These are phyloP conservation scores for Cardamine chenopodiifolia DNA, from an alignment of 345 rosid species.

Conservation along the genomic window DNA sequence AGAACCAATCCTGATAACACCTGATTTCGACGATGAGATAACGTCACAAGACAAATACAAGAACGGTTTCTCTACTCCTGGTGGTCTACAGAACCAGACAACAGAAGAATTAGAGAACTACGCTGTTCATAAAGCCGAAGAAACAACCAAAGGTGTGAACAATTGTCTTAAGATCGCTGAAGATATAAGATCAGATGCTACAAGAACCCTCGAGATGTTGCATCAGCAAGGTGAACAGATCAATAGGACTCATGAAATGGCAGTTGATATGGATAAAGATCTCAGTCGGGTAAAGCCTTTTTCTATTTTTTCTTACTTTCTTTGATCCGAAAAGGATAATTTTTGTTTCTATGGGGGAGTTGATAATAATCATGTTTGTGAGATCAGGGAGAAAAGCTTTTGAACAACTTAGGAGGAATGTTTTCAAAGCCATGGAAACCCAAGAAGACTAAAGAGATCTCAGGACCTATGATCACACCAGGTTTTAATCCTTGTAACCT, in stretches of 20 bases:
- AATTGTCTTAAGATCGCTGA: conserved; percentile 84
- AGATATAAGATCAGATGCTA: conserved; percentile 72
- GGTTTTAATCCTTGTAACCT: conserved; percentile 45
- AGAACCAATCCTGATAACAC: conserved; percentile 58
- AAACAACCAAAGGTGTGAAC: conserved; percentile 72
- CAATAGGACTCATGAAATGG: conserved; percentile 68
- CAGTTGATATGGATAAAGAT: conserved; percentile 81
- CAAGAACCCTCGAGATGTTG: conserved; percentile 78
- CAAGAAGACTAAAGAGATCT: conserved; percentile 67
- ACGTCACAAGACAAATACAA: conserved; percentile 51
- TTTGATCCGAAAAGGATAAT: neutral
- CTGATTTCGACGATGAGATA: conserved; percentile 43
- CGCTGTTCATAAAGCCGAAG: conserved; percentile 82
- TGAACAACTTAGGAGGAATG: conserved; percentile 91
- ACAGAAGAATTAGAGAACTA: conserved; percentile 84
- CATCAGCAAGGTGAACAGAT: conserved; percentile 92
- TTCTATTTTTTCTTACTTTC: neutral
- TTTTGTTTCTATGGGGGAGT: too few relatives aligned
- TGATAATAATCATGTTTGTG: conserved; percentile 4
- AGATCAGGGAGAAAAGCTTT: conserved; percentile 84
- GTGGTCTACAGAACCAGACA: conserved; percentile 76
- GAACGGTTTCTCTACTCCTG: conserved; percentile 66
- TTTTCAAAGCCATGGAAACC: conserved; percentile 96
- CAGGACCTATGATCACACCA: conserved; percentile 67
- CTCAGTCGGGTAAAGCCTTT: conserved; percentile 59